A percentile compares a stretch with the other conserved stretches of the same genome.
Conservation (phyloP, 331 rosid species). For the Arachis monticola region DNA sequence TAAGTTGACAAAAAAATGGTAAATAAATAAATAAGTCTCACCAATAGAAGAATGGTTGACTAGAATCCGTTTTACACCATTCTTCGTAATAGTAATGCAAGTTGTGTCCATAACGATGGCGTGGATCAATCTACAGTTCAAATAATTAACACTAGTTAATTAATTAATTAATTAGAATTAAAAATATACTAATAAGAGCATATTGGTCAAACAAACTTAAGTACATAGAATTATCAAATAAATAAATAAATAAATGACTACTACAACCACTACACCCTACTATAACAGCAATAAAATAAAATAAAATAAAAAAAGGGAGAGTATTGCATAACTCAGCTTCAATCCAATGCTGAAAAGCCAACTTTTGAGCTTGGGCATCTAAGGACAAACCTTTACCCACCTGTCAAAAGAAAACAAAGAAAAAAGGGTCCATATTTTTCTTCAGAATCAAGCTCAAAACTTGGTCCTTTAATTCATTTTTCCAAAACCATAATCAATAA, state of each 20-base stretch:
- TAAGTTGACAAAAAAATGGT: too few species aligned
- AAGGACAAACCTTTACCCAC: conserved; percentile 87
- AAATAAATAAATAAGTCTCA: conserved; percentile 36
- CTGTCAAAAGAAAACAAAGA: conserved; percentile 50
- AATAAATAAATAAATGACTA: background rate
- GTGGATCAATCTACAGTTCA: conserved; percentile 83
- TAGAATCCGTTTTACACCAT: conserved; percentile 80
- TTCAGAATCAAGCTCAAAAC: conserved; percentile 18
- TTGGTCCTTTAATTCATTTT: conserved; percentile 1
- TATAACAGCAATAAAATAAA: background rate
- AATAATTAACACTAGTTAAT: background rate
- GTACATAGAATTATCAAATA: background rate
- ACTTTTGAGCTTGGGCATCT: conserved; percentile 85
- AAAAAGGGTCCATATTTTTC: conserved; percentile 35
- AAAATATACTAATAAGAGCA: background rate
- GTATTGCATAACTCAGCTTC: conserved; percentile 67
- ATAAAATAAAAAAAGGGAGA: background rate
- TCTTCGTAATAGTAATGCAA: conserved; percentile 76
- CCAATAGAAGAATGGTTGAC: conserved; percentile 96
- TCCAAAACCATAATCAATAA: background rate
- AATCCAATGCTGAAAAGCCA: conserved; percentile 98
- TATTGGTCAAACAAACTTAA: conserved; percentile 8
- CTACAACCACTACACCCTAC: background rate
- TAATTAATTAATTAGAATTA: background rate
- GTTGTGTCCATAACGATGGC: conserved; percentile 94